These are phyloP conservation scores for Rhodocollybia butyracea DNA, from an alignment of 768 basidiomycete genomes.

Conservation along the genomic window DNA sequence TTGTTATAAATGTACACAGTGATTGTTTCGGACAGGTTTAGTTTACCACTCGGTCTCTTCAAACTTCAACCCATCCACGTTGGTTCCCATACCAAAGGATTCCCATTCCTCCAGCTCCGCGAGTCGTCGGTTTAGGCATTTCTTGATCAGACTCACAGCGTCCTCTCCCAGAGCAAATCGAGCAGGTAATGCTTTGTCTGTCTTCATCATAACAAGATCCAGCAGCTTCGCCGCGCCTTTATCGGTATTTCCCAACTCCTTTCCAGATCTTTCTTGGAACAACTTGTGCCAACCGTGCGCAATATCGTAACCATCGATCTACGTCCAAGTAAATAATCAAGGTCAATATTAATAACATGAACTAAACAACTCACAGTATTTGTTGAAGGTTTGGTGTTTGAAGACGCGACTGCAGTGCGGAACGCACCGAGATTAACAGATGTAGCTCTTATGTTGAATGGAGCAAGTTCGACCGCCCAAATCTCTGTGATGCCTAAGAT, in stretches of 20 bases:
- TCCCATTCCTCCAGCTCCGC: conserved; percentile 12
- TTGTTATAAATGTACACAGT: no score
- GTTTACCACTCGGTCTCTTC: neutral
- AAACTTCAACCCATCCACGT: neutral
- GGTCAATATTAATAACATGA: no score
- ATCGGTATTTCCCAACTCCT: conserved; percentile 13
- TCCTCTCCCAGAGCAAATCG: conserved; percentile 9
- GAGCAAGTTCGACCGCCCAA: conserved; percentile 3
- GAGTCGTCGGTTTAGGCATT: neutral
- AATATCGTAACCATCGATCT: conserved; percentile 11
- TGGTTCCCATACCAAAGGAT: conserved; percentile 1
- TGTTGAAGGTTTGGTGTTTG: conserved; percentile 5
- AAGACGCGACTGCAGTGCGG: conserved; percentile 13
- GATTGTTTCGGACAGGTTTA: no score
- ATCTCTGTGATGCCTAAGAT: neutral
- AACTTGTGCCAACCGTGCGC: conserved; percentile 7
- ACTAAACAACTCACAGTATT: neutral
- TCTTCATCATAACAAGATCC: conserved; percentile 8
- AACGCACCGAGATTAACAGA: conserved; percentile 12
- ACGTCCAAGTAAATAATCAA: neutral
- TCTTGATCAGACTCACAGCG: neutral
- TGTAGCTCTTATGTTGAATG: conserved; percentile 6
- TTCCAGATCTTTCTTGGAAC: conserved; percentile 7
- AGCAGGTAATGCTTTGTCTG: conserved; percentile 7
- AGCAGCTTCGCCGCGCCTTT: conserved; percentile 12